phyloP scores from a whole-genome alignment of 345 rosid genomes.

The Stellera chamaejasme region DNA sequence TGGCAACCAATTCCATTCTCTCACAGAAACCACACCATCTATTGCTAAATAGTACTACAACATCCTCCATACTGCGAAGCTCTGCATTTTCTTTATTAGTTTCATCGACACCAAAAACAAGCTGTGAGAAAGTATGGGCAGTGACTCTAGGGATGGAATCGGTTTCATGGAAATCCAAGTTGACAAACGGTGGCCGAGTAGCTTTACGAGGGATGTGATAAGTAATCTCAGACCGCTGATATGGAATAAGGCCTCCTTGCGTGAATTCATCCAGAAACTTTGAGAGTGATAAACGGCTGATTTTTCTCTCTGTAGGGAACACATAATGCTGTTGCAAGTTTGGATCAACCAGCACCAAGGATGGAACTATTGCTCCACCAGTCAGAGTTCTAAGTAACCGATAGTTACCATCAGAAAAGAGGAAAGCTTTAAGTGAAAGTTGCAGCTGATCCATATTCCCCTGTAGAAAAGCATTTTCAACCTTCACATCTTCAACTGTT shows the following conservation, averaged over 20 bases:
- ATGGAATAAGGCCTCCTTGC: constrained; percentile 58
- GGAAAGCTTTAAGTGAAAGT: constrained; percentile 35
- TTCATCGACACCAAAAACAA: constrained; percentile 49
- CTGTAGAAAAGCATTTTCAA: constrained; percentile 21
- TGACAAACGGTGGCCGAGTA: constrained; percentile 66
- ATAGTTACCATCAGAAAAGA: constrained; percentile 72
- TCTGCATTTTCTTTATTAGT: constrained; percentile 28
- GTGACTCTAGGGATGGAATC: constrained; percentile 69
- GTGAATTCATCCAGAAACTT: constrained; percentile 50
- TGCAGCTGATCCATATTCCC: constrained; percentile 31
- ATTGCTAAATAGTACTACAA: constrained; percentile 78
- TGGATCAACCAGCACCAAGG: constrained; percentile 69
- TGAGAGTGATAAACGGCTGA: constrained; percentile 39
- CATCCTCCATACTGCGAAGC: constrained; percentile 53
- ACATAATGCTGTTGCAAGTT: constrained; percentile 58
- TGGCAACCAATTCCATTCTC: constrained; percentile 84
- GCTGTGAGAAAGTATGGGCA: constrained; percentile 39
- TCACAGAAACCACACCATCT: constrained; percentile 95
- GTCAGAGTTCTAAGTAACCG: constrained; percentile 52
- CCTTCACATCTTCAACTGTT: constrained; percentile 16
- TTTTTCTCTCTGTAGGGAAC: constrained; percentile 22
- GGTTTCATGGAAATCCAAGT: constrained; percentile 70
- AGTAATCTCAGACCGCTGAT: constrained; percentile 44
- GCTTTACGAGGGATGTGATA: constrained; percentile 37
- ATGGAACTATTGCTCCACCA: constrained; percentile 65